These are phyloP conservation scores for Starmerella geochares DNA, from an alignment of 805 yeast species.

Conservation along the genomic window DNA sequence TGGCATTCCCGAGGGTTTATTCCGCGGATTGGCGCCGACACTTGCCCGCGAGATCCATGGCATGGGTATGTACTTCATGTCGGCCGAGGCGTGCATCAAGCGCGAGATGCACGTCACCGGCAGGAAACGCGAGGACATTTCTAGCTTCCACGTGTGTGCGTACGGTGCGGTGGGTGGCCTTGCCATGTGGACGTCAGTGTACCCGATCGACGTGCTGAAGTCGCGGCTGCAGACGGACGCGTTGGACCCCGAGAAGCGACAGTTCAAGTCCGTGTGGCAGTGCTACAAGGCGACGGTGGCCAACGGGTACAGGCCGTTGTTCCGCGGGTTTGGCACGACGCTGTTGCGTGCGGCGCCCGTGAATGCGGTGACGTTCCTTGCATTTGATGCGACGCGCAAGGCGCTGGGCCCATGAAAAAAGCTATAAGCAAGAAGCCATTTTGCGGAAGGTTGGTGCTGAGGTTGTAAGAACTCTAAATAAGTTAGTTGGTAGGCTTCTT, in stretches of 20 bases:
- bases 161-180: slow-evolving; percentile 91
- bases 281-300: slow-evolving; percentile 49
- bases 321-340: slow-evolving; percentile 87
- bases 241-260: slow-evolving; percentile 47
- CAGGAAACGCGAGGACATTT: slow-evolving; percentile 57
- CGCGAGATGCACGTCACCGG: slow-evolving; percentile 44
- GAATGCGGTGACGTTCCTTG: slow-evolving; percentile 91
- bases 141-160: slow-evolving; percentile 75
- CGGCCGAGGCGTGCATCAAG: slow-evolving; percentile 80
- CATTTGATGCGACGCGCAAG: slow-evolving; percentile 73
- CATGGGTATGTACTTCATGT: slow-evolving; percentile 71
- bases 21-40: slow-evolving; percentile 77
- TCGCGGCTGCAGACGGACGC: slow-evolving; percentile 76
- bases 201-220: slow-evolving; percentile 87
- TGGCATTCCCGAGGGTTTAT: slow-evolving; percentile 51
- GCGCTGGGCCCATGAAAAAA: slow-evolving; percentile 22
- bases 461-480: neutral
- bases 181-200: slow-evolving; percentile 71
- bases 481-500: neutral
- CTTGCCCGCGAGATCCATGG: slow-evolving; percentile 78
- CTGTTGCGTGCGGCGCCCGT: slow-evolving; percentile 96
- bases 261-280: slow-evolving; percentile 46
- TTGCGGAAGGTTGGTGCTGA: too few species aligned
- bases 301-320: slow-evolving; percentile 45
- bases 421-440: too few species aligned